Evolutionary conservation across 495 filamentous ascomycete species (phyloP), one percentile per base, ranked within the genome.

Genomic region (Cercophora sp.): DNA sequence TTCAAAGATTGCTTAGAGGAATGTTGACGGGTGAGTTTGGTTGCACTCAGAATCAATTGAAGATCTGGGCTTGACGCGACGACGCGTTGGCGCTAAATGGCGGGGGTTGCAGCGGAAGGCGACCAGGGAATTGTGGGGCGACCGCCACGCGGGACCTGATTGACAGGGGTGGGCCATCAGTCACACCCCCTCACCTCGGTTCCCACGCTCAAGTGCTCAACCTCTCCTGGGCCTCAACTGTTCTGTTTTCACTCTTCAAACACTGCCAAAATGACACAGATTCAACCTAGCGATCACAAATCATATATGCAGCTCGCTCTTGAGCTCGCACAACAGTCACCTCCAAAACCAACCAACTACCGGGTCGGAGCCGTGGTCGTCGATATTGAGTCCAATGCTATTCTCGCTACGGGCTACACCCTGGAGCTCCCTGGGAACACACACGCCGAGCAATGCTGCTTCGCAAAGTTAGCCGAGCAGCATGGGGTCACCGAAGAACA

Each of bases 381-480:
- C 23, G 77, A 84, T 42, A 58, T 78, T 22, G 61, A 64, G 16
- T 64, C 73, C 24, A 79, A 86, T 58, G 71, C 77, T 9, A 76
- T 95, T 57, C 79, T 96, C 34, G 80, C 87, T 2, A 91, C 88
- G 1, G 91, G 92, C 44, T 96, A 91, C 74, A 95, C 91, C 6
- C 79, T 96, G 56, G 92, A 97, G 64, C 82, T 93, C 9, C 77
- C 82, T 0, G 93, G 91, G 11, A 98, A 98, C 76, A 96, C 91
- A 0, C 93, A 98, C 57, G 93, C 93, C 4, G 93, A 98, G 60
- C 90, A 98, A 73, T 89, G 84, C 73, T 91, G 87, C 63, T 80
- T 98, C 44, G 68, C 81, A 32, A 97, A 98, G 67, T 78, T 85
- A 22, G 78, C 83, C n/a, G 60, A 67, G 44, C 59, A 67, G 41